Base-by-base conservation (phyloP, 768 basidiomycete genomes). In the Hirschioporus abietinus region DNA sequence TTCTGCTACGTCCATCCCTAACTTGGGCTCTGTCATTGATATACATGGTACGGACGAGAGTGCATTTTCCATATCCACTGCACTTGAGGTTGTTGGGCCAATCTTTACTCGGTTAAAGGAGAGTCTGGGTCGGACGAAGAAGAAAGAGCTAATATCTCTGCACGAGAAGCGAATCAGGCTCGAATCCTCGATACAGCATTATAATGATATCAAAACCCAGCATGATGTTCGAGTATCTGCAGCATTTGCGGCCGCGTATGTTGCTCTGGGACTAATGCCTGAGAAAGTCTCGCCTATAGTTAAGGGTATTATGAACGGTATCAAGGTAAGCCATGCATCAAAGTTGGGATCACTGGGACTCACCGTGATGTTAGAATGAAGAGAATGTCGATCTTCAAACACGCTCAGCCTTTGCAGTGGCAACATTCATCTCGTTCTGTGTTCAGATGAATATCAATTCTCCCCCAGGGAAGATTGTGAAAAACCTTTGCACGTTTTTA, bases 261-360 rank as follows among this genome's bases (percentile, higher is more conserved):
- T 99, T 15, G 90, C 95, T 8, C 87, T 98, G 69, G 84, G 86
- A 73, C 87, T 87, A 35, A 88, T 93, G 12, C 96, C 97, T 0
- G 88, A 94, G 68, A 98, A 97, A 78, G 89, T 99, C 68, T 96
- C 93, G 71, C 96, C 97, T 0, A 88, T 99, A 62, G 95, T 99
- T 59, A 95, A 96, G 75, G 94, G 93, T 25, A 89, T 99, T 66
- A 99, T 98, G 92, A 96, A 95, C 66, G 93, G 95, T 25, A 90
- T 99, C 81, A 99, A 97, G 87, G 96, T 93, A 64, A 58, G 84
- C 66, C 57, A 57, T 35, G 24, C 10, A 5, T 66, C 35, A 7
- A 35, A 36, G 9, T 23, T 26, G 9, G 30, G 8, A 36, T 26
- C 27, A 30, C 20, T 15, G 15, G 36, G n/a, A 23, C 35, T 26